These are phyloP conservation scores for Alternaria incomplexa DNA, from an alignment of 2,329 filamentous ascomycete genomes.

Conservation along the genomic window DNA sequence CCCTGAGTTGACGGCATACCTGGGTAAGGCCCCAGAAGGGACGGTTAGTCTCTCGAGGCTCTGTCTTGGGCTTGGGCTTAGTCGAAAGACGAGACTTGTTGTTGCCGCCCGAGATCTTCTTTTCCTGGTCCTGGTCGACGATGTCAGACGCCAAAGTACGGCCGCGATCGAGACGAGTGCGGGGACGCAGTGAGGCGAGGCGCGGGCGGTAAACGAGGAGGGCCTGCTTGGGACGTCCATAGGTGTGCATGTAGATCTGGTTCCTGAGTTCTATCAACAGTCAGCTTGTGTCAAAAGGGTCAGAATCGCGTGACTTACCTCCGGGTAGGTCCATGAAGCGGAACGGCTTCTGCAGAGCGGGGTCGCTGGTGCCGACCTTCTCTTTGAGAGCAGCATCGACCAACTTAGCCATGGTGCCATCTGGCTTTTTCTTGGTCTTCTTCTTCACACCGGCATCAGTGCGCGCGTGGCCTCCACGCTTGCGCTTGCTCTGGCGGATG, in stretches of 20 bases:
- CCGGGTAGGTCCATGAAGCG: constrained; percentile 31
- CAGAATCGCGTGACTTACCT: constrained; percentile 10
- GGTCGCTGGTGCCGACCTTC: neutral
- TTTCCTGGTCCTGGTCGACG: constrained; percentile 13
- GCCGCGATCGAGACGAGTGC: constrained; percentile 26
- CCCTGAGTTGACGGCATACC: constrained; percentile 31
- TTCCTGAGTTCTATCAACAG: constrained; percentile 35
- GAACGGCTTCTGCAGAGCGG: constrained; percentile 5
- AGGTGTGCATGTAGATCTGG: constrained; percentile 27
- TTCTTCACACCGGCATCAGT: constrained; percentile 19
- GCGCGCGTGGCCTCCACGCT: neutral
- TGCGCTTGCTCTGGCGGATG: neutral
- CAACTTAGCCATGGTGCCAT: neutral
- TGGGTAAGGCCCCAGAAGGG: constrained; percentile 35
- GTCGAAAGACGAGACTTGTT: neutral
- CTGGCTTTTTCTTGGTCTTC: neutral
- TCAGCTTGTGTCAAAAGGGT: constrained; percentile 2
- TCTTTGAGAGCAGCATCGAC: neutral
- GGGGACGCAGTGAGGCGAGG: constrained; percentile 28
- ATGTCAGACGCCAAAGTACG: constrained; percentile 25
- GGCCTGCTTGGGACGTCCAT: constrained; percentile 21
- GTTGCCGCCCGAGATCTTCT: neutral
- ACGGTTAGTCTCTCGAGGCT: constrained; percentile 24
- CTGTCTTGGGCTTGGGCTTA: constrained; percentile 4
- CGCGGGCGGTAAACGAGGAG: constrained; percentile 35